phyloP scores from a whole-genome alignment of 139 green algal genomes.

The Gonium pectorale region DNA sequence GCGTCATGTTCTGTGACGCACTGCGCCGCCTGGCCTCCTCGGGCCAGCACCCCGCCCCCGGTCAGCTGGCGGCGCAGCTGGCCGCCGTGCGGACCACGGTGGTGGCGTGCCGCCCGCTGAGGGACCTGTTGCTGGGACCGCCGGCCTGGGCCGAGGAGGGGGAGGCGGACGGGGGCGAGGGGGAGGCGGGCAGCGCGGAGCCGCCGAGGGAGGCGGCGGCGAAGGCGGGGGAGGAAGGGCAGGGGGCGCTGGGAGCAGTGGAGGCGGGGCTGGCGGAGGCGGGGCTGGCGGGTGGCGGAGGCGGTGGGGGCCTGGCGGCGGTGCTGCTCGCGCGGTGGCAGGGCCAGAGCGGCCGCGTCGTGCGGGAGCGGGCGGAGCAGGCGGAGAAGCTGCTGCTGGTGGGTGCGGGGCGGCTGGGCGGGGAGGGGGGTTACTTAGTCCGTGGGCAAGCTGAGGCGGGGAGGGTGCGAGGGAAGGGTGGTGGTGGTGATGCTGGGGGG shows the following conservation, averaged over 20 bases:
- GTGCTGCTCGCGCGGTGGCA: not conserved
- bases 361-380: not conserved
- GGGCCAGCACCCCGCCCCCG: not conserved
- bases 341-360: not conserved
- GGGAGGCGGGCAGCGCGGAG: not conserved
- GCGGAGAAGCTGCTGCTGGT: conserved; percentile 9
- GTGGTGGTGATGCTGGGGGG: not conserved
- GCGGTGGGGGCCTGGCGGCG: not conserved
- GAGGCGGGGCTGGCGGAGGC: not conserved
- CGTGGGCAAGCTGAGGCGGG: too few species aligned
- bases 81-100: too few species aligned
- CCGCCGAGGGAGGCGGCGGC: not conserved
- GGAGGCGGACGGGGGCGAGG: not conserved
- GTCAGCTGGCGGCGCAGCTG: not conserved
- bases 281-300: not conserved
- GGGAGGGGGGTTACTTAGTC: not conserved
- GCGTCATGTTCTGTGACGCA: not conserved
- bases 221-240: too few species aligned
- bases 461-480: too few species aligned
- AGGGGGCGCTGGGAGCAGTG: not conserved
- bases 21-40: not conserved
- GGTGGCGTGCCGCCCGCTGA: too few species aligned
- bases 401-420: not conserved
- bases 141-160: not conserved
- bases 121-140: not conserved